phyloP scores from a whole-genome alignment of 2,329 filamentous ascomycete genomes.

The Colletotrichum sp. region DNA sequence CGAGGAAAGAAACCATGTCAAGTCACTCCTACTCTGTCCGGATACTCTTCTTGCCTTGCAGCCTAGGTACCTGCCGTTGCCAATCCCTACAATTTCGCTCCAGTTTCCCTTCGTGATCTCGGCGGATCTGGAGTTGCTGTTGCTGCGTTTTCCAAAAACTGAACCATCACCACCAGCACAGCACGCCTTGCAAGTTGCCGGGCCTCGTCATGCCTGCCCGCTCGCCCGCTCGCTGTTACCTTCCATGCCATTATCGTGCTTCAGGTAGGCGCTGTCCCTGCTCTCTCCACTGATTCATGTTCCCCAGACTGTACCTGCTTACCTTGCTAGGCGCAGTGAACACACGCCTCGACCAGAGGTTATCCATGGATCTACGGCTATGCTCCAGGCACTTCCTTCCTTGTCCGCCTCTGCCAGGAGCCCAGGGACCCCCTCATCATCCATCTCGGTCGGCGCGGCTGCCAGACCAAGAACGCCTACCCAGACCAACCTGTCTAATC shows the following conservation, averaged over 20 bases:
- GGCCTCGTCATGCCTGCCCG: not conserved
- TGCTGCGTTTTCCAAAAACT: not conserved
- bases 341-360: not conserved
- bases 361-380: not conserved
- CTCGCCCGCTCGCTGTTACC: not conserved
- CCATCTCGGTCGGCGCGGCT: not conserved
- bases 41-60: not conserved
- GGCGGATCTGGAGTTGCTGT: not conserved
- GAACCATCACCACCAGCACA: not conserved
- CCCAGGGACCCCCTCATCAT: not conserved
- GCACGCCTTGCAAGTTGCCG: not conserved
- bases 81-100: not conserved
- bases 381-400: not conserved
- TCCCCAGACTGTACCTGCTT: not conserved
- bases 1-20: not conserved
- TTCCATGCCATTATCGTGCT: not conserved
- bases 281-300: not conserved
- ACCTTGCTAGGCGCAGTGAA: not conserved
- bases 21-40: not conserved
- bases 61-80: not conserved
- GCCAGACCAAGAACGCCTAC: not conserved
- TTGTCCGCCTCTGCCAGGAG: not conserved
- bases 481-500: not conserved
- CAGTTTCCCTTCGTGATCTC: not conserved
- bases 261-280: not conserved